These are phyloP conservation scores for Penicillium janthinellum DNA, from an alignment of 2,329 filamentous ascomycete species.

Conservation along the genomic window DNA sequence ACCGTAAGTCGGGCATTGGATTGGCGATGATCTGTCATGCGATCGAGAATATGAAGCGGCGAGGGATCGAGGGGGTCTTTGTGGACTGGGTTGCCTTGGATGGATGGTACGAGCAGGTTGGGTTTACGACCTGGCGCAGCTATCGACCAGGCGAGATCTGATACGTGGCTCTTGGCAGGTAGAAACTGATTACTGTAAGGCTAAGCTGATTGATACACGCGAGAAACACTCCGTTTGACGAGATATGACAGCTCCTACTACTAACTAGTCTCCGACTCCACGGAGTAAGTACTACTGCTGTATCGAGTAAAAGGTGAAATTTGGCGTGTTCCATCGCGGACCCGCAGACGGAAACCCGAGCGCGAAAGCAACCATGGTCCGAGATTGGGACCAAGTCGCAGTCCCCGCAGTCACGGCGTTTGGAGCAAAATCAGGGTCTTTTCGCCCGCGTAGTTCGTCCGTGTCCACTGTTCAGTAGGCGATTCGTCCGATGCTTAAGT, in stretches of 20 bases:
- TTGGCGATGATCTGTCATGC: slow-evolving; percentile 48
- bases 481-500: background rate
- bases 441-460: background rate
- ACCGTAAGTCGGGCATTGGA: slow-evolving; percentile 44
- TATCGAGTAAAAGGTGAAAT: background rate
- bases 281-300: background rate
- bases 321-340: background rate
- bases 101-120: slow-evolving; percentile 50
- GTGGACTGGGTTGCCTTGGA: slow-evolving; percentile 49
- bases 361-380: background rate
- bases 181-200: no score
- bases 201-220: background rate
- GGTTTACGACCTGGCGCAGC: slow-evolving; percentile 44
- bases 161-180: slow-evolving; percentile 1
- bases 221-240: background rate
- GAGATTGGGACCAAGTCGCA: background rate
- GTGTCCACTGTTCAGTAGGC: background rate
- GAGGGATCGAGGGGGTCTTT: slow-evolving; percentile 47
- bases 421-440: background rate
- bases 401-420: background rate
- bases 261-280: background rate
- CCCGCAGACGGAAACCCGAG: background rate
- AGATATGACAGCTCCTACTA: background rate
- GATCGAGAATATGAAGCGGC: slow-evolving; percentile 46
- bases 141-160: slow-evolving; percentile 39